Evolutionary conservation across 2,329 filamentous ascomycete species (phyloP).

Genomic region (Trichophaea hybrida): DNA sequence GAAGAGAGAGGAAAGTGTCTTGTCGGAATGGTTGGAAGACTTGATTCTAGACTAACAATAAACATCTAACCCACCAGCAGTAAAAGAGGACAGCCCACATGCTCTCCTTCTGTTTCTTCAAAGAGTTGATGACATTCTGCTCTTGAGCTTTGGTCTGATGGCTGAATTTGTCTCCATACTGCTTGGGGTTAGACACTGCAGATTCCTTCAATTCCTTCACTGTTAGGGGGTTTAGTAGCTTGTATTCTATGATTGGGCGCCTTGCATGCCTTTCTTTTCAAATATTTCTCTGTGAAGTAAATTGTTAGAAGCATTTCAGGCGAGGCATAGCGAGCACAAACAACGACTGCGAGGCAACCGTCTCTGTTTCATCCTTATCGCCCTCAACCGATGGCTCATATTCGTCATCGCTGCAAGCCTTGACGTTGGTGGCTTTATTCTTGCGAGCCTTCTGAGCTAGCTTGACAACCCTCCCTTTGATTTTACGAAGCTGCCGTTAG

Average conservation of each 20-base stretch:
- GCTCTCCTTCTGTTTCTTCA: background rate
- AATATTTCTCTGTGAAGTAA: background rate
- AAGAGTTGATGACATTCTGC: background rate
- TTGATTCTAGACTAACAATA: background rate
- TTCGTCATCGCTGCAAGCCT: background rate
- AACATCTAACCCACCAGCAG: background rate
- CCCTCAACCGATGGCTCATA: background rate
- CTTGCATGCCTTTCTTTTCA: background rate
- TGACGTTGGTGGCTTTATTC: background rate
- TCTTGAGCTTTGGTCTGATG: no score
- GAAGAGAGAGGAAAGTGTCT: background rate
- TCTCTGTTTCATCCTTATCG: background rate
- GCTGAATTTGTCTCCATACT: background rate
- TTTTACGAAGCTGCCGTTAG: background rate
- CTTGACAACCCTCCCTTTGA: background rate
- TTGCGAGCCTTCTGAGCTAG: background rate
- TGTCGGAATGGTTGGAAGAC: background rate
- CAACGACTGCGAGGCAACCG: conserved; percentile 1
- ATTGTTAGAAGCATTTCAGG: background rate
- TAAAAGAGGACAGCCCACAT: background rate
- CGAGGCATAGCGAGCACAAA: background rate
- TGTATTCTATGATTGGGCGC: background rate
- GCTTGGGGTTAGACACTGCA: background rate
- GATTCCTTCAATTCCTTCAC: background rate
- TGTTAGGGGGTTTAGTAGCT: background rate